Conservation (phyloP, 495 filamentous ascomycete species). For the Apiosordaria backusii region DNA sequence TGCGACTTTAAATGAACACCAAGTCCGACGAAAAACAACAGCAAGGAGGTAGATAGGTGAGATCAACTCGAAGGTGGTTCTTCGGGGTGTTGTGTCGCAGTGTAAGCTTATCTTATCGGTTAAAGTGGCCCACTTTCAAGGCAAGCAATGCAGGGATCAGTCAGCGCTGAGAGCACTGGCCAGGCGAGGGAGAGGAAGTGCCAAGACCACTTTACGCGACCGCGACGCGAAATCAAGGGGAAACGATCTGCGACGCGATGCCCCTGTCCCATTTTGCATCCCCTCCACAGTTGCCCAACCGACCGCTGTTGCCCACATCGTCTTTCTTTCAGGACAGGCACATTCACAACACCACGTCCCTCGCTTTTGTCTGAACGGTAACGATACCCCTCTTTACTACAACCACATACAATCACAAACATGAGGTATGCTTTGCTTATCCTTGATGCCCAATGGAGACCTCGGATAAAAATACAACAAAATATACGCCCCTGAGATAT, state of each 20-base stretch:
- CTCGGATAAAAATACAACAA: not conserved
- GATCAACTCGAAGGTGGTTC: not conserved
- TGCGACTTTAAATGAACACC: not conserved
- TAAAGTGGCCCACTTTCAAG: too few relatives aligned
- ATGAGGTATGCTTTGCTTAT: conserved; percentile 38
- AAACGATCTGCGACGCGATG: conserved; percentile 24
- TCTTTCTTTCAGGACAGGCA: conserved; percentile 2
- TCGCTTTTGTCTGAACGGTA: not conserved
- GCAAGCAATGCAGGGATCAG: too few relatives aligned
- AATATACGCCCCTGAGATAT: not conserved
- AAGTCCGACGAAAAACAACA: not conserved
- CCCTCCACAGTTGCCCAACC: not conserved
- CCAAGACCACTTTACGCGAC: conserved; percentile 43
- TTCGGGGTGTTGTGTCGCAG: not conserved
- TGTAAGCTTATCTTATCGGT: not conserved
- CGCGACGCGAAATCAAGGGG: conserved; percentile 6
- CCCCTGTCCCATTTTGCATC: not conserved
- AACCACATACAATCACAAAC: conserved; percentile 12
- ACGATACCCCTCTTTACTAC: not conserved
- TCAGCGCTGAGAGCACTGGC: too few relatives aligned
- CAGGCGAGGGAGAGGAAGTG: not conserved
- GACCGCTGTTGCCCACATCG: not conserved
- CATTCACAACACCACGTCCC: conserved; percentile 3
- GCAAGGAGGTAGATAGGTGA: too few relatives aligned
- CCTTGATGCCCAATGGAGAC: not conserved